phyloP scores from a whole-genome alignment of 495 filamentous ascomycete species.

The Hypoxylon perforatum region DNA sequence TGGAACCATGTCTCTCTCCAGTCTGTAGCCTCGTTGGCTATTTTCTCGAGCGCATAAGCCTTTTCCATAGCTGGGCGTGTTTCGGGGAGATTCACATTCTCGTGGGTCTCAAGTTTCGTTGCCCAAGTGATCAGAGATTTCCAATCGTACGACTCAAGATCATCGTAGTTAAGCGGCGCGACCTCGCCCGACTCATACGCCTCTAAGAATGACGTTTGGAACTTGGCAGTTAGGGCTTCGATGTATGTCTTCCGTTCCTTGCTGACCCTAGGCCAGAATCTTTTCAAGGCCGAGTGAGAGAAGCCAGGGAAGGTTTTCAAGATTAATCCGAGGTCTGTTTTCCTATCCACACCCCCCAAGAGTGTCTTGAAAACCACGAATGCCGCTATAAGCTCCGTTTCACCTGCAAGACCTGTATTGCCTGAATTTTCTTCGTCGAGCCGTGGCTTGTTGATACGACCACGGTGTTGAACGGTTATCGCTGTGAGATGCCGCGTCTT shows the following conservation, averaged over 20 bases:
- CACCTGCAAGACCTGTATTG: conserved; percentile 52
- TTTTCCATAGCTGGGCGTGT: conserved; percentile 48
- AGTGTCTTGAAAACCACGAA: conserved; percentile 79
- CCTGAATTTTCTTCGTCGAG: conserved; percentile 48
- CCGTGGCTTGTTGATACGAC: conserved; percentile 48
- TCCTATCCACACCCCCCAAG: conserved; percentile 74
- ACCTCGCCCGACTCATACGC: conserved; percentile 79
- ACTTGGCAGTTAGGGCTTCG: conserved; percentile 76
- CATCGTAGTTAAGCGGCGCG: conserved; percentile 74
- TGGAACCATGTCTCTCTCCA: conserved; percentile 62
- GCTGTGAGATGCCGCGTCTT: conserved; percentile 52
- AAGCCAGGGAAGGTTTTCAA: conserved; percentile 71
- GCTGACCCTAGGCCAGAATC: conserved; percentile 68
- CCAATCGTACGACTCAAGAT: conserved; percentile 83
- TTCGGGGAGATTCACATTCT: conserved; percentile 52
- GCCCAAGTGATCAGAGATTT: conserved; percentile 77
- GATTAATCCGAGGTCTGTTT: conserved; percentile 81
- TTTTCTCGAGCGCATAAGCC: conserved; percentile 43
- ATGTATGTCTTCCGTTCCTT: conserved; percentile 70
- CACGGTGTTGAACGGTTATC: conserved; percentile 49
- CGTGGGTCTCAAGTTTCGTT: conserved; percentile 50
- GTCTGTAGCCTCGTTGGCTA: conserved; percentile 48
- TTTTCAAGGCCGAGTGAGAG: conserved; percentile 65
- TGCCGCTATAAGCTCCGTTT: conserved; percentile 68
- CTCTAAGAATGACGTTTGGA: conserved; percentile 77